phyloP scores from a whole-genome alignment of 352 stramenopile genomes.

The Pilasporangium apinafurcum region DNA sequence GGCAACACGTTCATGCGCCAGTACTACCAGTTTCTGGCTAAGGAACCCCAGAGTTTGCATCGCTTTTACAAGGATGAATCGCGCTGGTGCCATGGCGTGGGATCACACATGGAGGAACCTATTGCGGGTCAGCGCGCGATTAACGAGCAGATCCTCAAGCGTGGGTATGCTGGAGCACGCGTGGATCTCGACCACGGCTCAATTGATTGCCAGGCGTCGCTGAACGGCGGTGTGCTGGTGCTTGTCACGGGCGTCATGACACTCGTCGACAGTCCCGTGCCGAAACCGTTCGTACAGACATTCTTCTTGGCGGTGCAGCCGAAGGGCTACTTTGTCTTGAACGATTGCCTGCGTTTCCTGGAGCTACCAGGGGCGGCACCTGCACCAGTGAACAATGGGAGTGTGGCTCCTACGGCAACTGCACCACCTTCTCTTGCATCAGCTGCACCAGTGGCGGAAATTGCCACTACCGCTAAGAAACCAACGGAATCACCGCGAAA shows the following conservation, averaged over 20 bases:
- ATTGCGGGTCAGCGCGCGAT: conserved; percentile 75
- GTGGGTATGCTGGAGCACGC: conserved; percentile 65
- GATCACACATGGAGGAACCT: conserved; percentile 76
- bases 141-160: conserved; percentile 78
- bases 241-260: conserved; percentile 86
- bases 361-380: conserved; percentile 34
- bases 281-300: conserved; percentile 82
- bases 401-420: no score
- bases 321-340: conserved; percentile 86
- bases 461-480: conserved; percentile 1
- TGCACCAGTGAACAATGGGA: no score
- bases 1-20: conserved; percentile 86
- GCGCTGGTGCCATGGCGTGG: conserved; percentile 70
- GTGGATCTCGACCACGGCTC: conserved; percentile 79
- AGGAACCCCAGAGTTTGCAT: conserved; percentile 78
- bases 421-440: not conserved
- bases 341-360: conserved; percentile 83
- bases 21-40: conserved; percentile 86
- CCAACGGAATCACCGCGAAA: conserved; percentile 16
- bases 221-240: conserved; percentile 68
- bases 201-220: conserved; percentile 81
- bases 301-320: conserved; percentile 85
- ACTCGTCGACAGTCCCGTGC: conserved; percentile 32
- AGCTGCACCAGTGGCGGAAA: not conserved
- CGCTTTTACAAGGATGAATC: conserved; percentile 88